Evolutionary conservation across 768 basidiomycete genomes (phyloP).

Genomic region (Hysterangium stoloniferum): DNA sequence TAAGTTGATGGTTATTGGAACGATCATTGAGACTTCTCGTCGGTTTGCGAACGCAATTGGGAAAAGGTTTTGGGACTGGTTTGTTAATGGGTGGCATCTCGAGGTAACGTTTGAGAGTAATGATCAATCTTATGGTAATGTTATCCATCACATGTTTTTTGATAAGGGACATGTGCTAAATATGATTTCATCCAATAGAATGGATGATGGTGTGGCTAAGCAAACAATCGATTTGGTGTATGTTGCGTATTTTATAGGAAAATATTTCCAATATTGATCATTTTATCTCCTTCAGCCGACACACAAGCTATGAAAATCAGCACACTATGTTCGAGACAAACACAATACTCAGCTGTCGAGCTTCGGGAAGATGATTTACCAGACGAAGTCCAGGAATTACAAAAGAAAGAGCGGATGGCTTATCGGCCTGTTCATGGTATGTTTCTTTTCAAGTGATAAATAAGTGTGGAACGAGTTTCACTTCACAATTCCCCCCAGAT

Average conservation of each 20-base stretch:
- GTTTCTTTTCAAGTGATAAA: not conserved
- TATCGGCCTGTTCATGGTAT: conserved; percentile 1
- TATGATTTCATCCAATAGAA: not conserved
- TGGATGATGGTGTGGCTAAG: conserved; percentile 12
- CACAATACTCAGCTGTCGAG: not conserved
- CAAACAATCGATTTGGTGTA: conserved; percentile 6
- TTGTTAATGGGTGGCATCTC: conserved; percentile 35
- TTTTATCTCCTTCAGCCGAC: not conserved
- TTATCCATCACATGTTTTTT: conserved; percentile 3
- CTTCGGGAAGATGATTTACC: not conserved
- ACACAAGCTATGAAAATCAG: conserved; percentile 4
- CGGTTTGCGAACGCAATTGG: conserved; percentile 39
- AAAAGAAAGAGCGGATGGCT: not conserved
- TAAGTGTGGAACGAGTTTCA: too few species aligned
- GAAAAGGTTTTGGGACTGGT: conserved; percentile 36
- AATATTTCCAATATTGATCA: not conserved
- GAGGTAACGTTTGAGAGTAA: conserved; percentile 53
- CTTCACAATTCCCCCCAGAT: not conserved
- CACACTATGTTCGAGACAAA: not conserved
- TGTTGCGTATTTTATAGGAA: not conserved
- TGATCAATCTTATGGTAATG: conserved; percentile 47
- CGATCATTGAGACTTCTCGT: conserved; percentile 50
- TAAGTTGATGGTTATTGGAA: conserved; percentile 55
- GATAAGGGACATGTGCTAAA: not conserved
- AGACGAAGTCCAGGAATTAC: not conserved